phyloP scores from a whole-genome alignment of 2,329 filamentous ascomycete genomes.

The Pestalotiopsis sp. region DNA sequence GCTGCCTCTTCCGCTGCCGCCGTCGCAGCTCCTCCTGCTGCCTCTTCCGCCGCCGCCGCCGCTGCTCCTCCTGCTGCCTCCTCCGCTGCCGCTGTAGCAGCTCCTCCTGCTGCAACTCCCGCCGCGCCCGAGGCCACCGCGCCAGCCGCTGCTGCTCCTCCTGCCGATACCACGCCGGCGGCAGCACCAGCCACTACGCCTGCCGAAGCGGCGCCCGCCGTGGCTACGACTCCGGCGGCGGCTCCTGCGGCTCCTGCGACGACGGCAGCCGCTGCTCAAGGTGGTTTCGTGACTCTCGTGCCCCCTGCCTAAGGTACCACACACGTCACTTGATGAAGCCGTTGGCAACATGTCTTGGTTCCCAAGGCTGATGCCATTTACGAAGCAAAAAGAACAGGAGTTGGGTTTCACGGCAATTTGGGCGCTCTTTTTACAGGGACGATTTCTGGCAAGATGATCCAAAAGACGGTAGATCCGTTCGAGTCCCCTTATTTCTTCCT shows the following conservation, averaged over 20 bases:
- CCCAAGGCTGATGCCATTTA: neutral
- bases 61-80: neutral
- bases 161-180: neutral
- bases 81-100: neutral
- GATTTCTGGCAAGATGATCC: neutral
- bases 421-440: neutral
- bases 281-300: neutral
- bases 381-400: neutral
- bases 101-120: neutral
- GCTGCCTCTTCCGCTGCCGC: neutral
- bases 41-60: neutral
- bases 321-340: neutral
- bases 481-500: neutral
- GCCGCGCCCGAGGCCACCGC: neutral
- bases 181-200: neutral
- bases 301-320: neutral
- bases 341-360: no score
- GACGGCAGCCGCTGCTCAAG: neutral
- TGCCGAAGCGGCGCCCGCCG: neutral
- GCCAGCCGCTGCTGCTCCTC: neutral
- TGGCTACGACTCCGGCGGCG: neutral
- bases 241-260: neutral
- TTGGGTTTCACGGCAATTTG: neutral
- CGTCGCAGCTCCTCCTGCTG: neutral
- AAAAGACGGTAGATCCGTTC: constrained; percentile 4